Evolutionary conservation across 352 stramenopile genomes (phyloP), one percentile per base, ranked within the genome.

Genomic region (Pythium biforme): DNA sequence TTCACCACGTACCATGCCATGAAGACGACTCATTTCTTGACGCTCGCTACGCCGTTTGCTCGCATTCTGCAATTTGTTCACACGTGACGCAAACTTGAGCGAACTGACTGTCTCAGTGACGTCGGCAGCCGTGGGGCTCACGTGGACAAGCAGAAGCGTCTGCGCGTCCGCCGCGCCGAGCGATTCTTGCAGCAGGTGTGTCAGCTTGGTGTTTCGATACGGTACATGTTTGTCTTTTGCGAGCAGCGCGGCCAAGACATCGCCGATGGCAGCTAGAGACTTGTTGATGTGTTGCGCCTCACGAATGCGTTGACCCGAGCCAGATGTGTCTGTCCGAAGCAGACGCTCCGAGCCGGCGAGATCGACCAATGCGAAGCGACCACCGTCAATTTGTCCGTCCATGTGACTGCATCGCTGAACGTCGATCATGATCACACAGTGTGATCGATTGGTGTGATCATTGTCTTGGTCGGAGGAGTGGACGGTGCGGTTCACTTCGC

Each of bases 191-290:
- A 95, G 68, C 60, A 95, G 59, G 59, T 93, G 82, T 20, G 87
- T 95, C 23, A 95, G 76, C 68, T 95, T 95, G 12, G 83, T 89
- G 55, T 95, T 94, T 14, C 87, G 74, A 55, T 87, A 95, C 48
- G 85, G 86, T 3, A 95, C 75, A 64, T 94, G 83, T 25, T 92
- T 91, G 22, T 95, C 83, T 66, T 89, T 90, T 1, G 80, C 77
- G 31, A 85, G 60, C 33, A 92, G 60, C 15, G 85, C 79, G 9
- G 75, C 66, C 34, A 94, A 62, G 9, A 95, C 86, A 51, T 95
- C 83, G 10, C 76, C 77, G 20, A 95, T 66, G 8, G 86, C 84
- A 14, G 79, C 70, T 1, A 95, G 74, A 50, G 84, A 94, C 63
- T 92, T 89, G 71, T 91, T 89, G 50, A 95, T 90, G 49, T 84